Base-by-base conservation (phyloP, 2,329 filamentous ascomycete genomes). In the Ceratocystis albifundus region DNA sequence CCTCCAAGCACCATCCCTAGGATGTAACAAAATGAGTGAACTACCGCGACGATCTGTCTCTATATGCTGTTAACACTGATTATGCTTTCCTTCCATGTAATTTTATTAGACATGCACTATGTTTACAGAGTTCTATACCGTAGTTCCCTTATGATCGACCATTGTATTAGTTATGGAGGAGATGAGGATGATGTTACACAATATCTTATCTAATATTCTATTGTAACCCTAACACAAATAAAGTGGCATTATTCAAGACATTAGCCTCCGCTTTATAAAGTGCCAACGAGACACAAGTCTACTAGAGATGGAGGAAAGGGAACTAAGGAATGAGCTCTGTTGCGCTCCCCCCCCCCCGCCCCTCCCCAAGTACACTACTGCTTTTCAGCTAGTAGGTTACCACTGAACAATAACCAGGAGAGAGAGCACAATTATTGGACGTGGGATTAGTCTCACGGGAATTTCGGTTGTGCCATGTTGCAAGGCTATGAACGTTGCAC, bases 391-490 rank as follows among this genome's bases (percentile, higher is more conserved):
- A 15, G 36, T 15, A 41, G 36, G 36, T 12, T 41, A 36, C 32
- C 32, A 36, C 12, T 36, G 32, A 36, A 12, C 32, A 36, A 36
- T 10, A 15, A 12, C 10, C 36, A 41, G 30, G 30, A 15, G 36
- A 41, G 36, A 41, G 10, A 53, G 20, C 22, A 53, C 6, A 12
- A 53, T 53, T 17, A 15, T 53, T 53, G 15, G 20, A 28, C 17
- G 7, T 17, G 3, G 15, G 32, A 8, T 10, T 7, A 36, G 55
- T n/a, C 8, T 59, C 55, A 36, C 55, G 25, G 28, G 55, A 59
- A 59, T 59, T 59, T 59, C 55, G 55, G 55, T 59, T 59, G 55
- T 59, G 55, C 32, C 12, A 17, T 36, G 55, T 30, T 59, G 17
- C 55, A 36, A 32, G 55, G 17, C 55, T 59, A 28, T 6, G 17